A percentile compares a stretch with the other conserved stretches of the same genome.
These are phyloP conservation scores for Kluyveromyces sp. DNA, from an alignment of 1,139 yeast species.

Conservation along the genomic window DNA sequence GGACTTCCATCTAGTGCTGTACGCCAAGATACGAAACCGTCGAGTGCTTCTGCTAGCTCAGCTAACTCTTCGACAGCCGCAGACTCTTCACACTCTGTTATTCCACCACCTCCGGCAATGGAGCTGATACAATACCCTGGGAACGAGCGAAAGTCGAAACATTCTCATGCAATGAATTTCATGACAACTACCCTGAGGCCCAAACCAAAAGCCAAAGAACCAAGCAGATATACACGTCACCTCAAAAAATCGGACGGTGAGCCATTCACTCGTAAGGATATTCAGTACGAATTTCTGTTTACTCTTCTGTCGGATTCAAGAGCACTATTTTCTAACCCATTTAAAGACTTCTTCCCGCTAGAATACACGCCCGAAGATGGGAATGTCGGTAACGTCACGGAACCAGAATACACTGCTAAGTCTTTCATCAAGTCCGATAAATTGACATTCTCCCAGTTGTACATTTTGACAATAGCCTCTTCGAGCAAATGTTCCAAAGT, in stretches of 20 bases:
- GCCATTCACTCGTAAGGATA: constrained; percentile 82
- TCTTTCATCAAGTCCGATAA: constrained; percentile 39
- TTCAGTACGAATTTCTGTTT: constrained; percentile 74
- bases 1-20: constrained; percentile 6
- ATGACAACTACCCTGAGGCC: constrained; percentile 10
- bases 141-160: constrained; percentile 1
- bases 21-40: neutral
- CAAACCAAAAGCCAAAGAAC: constrained; percentile 13
- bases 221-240: constrained; percentile 41
- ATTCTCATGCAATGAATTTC: constrained; percentile 2
- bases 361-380: constrained; percentile 18
- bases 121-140: constrained; percentile 4
- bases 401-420: constrained; percentile 28
- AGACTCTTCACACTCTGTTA: neutral
- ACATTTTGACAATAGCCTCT: constrained; percentile 73
- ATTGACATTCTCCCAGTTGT: constrained; percentile 77
- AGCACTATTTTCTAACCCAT: constrained; percentile 63
- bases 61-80: neutral
- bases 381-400: constrained; percentile 29
- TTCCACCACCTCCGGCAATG: constrained; percentile 1
- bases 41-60: neutral
- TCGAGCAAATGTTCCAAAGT: constrained; percentile 80
- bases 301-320: constrained; percentile 56
- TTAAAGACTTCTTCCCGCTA: constrained; percentile 23
- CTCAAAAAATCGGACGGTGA: constrained; percentile 88